These are phyloP conservation scores for Hemileccinum rubropunctum DNA, from an alignment of 768 basidiomycete species.

Conservation along the genomic window DNA sequence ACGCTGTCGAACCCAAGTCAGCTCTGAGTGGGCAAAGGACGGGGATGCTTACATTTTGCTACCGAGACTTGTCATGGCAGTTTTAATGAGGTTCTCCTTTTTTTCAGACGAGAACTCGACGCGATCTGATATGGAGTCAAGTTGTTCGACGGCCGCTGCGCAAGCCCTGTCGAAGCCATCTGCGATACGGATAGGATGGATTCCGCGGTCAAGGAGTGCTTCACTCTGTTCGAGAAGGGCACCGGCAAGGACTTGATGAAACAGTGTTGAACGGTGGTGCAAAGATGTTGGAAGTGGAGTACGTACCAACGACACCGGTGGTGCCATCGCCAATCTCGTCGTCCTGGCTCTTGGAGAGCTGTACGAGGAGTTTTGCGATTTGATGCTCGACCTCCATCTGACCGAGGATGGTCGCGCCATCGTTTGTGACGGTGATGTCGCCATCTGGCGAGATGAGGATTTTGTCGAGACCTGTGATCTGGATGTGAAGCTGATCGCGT, in stretches of 20 bases:
- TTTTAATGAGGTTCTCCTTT: conserved; percentile 87
- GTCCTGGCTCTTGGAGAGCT: conserved; percentile 96
- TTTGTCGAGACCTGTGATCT: conserved; percentile 80
- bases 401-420: conserved; percentile 95
- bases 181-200: conserved; percentile 98
- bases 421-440: conserved; percentile 98
- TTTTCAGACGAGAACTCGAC: conserved; percentile 82
- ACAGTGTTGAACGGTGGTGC: conserved; percentile 1
- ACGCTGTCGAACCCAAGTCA: conserved; percentile 55
- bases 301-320: conserved; percentile 96
- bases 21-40: neutral
- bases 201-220: conserved; percentile 95
- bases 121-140: conserved; percentile 87
- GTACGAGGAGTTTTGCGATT: conserved; percentile 96
- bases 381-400: conserved; percentile 99
- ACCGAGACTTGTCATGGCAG: conserved; percentile 93
- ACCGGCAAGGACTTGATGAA: conserved; percentile 85
- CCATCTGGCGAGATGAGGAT: conserved; percentile 95
- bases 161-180: conserved; percentile 98
- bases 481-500: conserved; percentile 12
- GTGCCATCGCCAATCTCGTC: conserved; percentile 99
- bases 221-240: conserved; percentile 94
- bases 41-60: conserved; percentile 80
- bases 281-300: conserved; percentile 3
- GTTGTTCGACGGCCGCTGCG: conserved; percentile 80